A percentile compares a stretch with the other conserved stretches of the same genome.
Conservation (phyloP, 1,284 basidiomycete species). For the Apiotrichum siamense region DNA sequence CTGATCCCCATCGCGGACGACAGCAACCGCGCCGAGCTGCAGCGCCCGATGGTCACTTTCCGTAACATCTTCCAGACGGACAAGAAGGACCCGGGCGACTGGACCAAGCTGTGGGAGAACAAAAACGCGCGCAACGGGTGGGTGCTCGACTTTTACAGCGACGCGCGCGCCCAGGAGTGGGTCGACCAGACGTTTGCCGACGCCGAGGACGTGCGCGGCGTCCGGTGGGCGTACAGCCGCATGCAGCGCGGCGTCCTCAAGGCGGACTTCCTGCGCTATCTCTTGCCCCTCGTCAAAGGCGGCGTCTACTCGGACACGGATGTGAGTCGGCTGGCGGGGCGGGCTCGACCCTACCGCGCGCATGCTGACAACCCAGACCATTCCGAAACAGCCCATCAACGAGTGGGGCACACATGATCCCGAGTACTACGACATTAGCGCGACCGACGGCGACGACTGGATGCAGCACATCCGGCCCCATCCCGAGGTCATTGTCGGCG, state of each 20-base stretch:
- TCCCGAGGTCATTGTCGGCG: constrained; percentile 41
- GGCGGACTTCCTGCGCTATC: constrained; percentile 48
- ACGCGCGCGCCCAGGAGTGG: constrained; percentile 36
- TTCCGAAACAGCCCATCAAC: constrained; percentile 31
- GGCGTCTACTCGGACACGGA: constrained; percentile 48
- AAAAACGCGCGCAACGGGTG: constrained; percentile 35
- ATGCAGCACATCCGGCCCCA: constrained; percentile 17
- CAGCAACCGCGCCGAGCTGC: not conserved
- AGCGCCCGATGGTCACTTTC: constrained; percentile 24
- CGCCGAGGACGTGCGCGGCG: constrained; percentile 19
- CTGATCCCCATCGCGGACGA: not conserved
- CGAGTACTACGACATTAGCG: constrained; percentile 25
- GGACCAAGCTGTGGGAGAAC: constrained; percentile 21
- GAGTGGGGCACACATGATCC: constrained; percentile 34
- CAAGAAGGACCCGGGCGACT: constrained; percentile 18
- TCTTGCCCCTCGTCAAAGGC: constrained; percentile 45
- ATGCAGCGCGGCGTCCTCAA: constrained; percentile 43
- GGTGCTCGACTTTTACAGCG: constrained; percentile 40
- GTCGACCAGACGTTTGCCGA: constrained; percentile 27
- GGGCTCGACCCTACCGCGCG: too few relatives aligned
- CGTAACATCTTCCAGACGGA: constrained; percentile 40
- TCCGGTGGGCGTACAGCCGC: constrained; percentile 37
- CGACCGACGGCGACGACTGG: constrained; percentile 31
- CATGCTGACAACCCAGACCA: constrained; percentile 23
- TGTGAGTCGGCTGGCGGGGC: constrained; percentile 35